Evolutionary conservation across 805 yeast genomes (phyloP), one percentile per base, ranked within the genome.

Genomic region (Cyberlindnera meyerae): DNA sequence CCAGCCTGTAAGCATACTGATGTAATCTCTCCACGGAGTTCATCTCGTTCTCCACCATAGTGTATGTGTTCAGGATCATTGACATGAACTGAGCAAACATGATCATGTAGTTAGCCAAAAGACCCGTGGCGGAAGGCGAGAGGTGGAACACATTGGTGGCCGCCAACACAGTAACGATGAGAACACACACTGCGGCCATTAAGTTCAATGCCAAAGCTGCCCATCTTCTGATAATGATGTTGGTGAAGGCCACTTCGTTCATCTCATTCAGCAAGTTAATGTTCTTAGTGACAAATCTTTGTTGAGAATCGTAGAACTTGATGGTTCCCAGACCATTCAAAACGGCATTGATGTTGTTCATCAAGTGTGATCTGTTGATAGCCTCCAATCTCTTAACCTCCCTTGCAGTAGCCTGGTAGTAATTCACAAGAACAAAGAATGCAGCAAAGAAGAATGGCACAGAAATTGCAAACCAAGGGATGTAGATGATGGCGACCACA

Each of bases 361-460:
- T 80, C 36, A 84, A 82, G 35, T 70, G 65, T 1, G 89, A 79
- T 46, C 90, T 65, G 39, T 76, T 76, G 9, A 77, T 61, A 4
- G 90, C 80, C 54, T 85, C 93, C 39, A 84, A 58, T 44, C 93
- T 71, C 56, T 82, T 84, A 38, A 84, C 66, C 52, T 85, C 94
- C 48, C 89, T 64, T 1, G 85, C 75, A 1, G 85, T 70, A 1
- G 83, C 78, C 49, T 82, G 81, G 52, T 80, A 85, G 51, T 64
- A 77, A 35, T 66, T 63, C 5, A 77, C 65, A 29, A 74, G 52
- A 2, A 59, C 46, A 17, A 71, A 42, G 45, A 71, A 73, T 12
- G 73, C 43, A 12, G 62, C 42, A 2, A 58, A 52, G 33, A 80
- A 55, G 28, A 74, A 33, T 5, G 84, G 80, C 21, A 80, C 52